These are phyloP conservation scores for Backusella westeae DNA, from an alignment of 192 early-diverging fungal genomes.

Conservation along the genomic window DNA sequence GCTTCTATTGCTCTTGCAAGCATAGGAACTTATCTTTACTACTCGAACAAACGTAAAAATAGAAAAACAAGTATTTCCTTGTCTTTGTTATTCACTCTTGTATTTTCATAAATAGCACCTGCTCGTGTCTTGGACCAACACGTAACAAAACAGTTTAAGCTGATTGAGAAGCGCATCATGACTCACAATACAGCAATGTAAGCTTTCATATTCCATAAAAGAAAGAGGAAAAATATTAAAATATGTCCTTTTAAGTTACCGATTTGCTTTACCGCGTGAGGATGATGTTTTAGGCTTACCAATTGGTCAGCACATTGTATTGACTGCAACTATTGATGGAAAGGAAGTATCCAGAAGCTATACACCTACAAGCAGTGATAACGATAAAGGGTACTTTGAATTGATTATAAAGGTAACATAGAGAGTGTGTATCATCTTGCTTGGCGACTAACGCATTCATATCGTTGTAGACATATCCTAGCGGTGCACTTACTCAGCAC, in stretches of 20 bases:
- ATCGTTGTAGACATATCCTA: slow-evolving; percentile 44
- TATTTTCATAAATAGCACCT: not conserved
- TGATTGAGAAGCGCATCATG: slow-evolving; percentile 9
- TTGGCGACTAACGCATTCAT: not conserved
- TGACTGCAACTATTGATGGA: slow-evolving; percentile 21
- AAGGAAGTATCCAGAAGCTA: slow-evolving; percentile 42
- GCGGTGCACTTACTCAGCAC: slow-evolving; percentile 50
- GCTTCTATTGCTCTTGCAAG: not conserved
- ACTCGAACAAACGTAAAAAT: not conserved
- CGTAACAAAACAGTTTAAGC: slow-evolving; percentile 18
- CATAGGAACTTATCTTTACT: slow-evolving; percentile 11
- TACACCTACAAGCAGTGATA: slow-evolving; percentile 57
- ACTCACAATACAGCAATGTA: slow-evolving; percentile 26
- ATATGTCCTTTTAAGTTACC: slow-evolving; percentile 53
- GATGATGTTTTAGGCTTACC: slow-evolving; percentile 72
- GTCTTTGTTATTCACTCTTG: not conserved
- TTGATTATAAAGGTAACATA: slow-evolving; percentile 60
- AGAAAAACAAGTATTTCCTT: no score
- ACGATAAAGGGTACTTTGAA: slow-evolving; percentile 60
- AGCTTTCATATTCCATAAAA: not conserved
- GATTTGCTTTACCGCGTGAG: slow-evolving; percentile 69
- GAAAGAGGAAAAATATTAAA: not conserved
- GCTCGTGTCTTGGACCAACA: slow-evolving; percentile 16
- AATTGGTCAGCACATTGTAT: slow-evolving; percentile 63
- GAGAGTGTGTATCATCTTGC: not conserved